A percentile compares a stretch with the other conserved stretches of the same genome.
These are phyloP conservation scores for Sutorius australiensis DNA, from an alignment of 768 basidiomycete genomes.

Conservation along the genomic window DNA sequence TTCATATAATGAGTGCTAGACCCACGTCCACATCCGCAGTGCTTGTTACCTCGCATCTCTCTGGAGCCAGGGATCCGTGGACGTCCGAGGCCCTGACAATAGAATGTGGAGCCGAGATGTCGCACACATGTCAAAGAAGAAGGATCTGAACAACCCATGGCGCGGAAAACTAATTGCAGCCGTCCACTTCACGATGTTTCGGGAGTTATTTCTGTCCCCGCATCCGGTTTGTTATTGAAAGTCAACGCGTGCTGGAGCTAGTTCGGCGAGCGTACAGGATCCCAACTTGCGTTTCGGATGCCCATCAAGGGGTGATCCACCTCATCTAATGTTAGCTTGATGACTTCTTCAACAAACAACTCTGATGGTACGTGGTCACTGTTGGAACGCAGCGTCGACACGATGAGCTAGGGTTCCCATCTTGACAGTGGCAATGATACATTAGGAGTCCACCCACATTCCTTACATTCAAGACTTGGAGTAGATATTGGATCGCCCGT, in stretches of 20 bases:
- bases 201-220: background rate
- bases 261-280: background rate
- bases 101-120: no score
- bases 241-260: background rate
- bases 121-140: background rate
- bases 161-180: background rate
- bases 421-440: no score
- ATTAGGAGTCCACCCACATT: no score
- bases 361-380: no score
- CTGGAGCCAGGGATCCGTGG: background rate
- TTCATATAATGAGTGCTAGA: background rate
- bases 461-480: no score
- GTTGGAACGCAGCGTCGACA: no score
- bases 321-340: background rate
- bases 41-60: background rate
- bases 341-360: background rate
- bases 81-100: background rate
- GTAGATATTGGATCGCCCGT: no score
- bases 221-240: background rate
- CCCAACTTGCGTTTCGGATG: background rate
- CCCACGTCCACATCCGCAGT: background rate
- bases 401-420: no score
- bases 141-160: background rate
- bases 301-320: background rate
- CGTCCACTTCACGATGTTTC: background rate